Evolutionary conservation across 1,139 yeast species (phyloP), one percentile per base, ranked within the genome.

Genomic region (Blastobotrys elegans): DNA sequence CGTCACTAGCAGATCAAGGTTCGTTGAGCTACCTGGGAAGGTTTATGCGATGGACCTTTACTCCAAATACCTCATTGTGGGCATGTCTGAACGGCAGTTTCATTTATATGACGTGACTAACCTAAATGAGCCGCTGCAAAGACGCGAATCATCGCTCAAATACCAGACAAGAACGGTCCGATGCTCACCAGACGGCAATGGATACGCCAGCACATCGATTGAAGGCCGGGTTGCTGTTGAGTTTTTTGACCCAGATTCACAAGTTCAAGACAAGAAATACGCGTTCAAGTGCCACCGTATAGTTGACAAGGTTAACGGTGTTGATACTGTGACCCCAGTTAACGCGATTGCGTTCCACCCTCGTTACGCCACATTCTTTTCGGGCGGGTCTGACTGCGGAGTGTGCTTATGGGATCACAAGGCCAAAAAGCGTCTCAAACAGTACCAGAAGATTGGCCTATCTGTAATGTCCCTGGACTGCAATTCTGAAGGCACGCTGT

Each of bases 211-310:
- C 35, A 74, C 90, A n/a, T 83, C 95, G 2, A 75, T 88, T 13
- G 97, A 89, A 57, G 97, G 97, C 0, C 71, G 96, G 40, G 92
- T 87, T 0, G 84, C 95, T 0, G 77, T 90, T 34, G 96, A 88
- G 55, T 83, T 76, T 60, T 79, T 82, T 50, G 79, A 82, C 48
- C 72, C 76, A 2, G 62, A 74, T 0, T 74, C 76, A 1, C 70
- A 69, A 18, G 64, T 65, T 0, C 82, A 79, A 53, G 62, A 65
- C 4, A 66, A 72, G 47, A 75, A 79, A 49, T 90, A 82, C 63
- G 95, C 96, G 0, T 90, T 89, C 71, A 82, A 88, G 59, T 85
- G 96, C 56, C 97, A 90, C 63, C 69, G 96, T 32, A 65, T 64
- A 3, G 57, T 61, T 26, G 75, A 75, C 50, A 66, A 67, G 46